Conservation (phyloP, 495 filamentous ascomycete genomes). For the Beverwykella pulmonaria region DNA sequence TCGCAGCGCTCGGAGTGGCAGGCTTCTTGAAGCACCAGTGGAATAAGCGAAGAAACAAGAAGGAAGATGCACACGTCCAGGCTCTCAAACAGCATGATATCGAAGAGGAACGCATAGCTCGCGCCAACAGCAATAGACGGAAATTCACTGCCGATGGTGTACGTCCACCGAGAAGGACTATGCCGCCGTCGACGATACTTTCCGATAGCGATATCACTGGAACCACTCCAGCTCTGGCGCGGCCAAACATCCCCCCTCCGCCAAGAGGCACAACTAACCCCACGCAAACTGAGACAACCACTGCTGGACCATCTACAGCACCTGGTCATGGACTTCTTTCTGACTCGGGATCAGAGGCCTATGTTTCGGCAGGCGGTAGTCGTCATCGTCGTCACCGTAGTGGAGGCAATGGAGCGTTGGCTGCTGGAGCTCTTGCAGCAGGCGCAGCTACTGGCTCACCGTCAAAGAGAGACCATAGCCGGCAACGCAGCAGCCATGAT, state of each 20-base stretch:
- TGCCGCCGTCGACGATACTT: slow-evolving; percentile 25
- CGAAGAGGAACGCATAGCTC: slow-evolving; percentile 63
- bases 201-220: slow-evolving; percentile 39
- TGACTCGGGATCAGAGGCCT: slow-evolving; percentile 60
- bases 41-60: slow-evolving; percentile 61
- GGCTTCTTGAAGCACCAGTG: slow-evolving; percentile 67
- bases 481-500: slow-evolving; percentile 45
- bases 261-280: slow-evolving; percentile 31
- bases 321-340: slow-evolving; percentile 60
- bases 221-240: slow-evolving; percentile 41
- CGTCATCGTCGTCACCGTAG: slow-evolving; percentile 51
- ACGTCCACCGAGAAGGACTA: slow-evolving; percentile 16
- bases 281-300: slow-evolving; percentile 44
- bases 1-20: slow-evolving; percentile 68
- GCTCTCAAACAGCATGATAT: slow-evolving; percentile 58
- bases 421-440: slow-evolving; percentile 50
- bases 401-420: slow-evolving; percentile 39
- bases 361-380: slow-evolving; percentile 43
- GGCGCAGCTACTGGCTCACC: slow-evolving; percentile 46
- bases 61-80: slow-evolving; percentile 66
- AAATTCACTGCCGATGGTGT: slow-evolving; percentile 40
- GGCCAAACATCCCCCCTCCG: slow-evolving; percentile 35
- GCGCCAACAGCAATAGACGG: slow-evolving; percentile 55
- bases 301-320: slow-evolving; percentile 42
- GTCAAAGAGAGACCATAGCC: slow-evolving; percentile 41